phyloP scores from a whole-genome alignment of 2,329 filamentous ascomycete species.

The Penicillium sp. region DNA sequence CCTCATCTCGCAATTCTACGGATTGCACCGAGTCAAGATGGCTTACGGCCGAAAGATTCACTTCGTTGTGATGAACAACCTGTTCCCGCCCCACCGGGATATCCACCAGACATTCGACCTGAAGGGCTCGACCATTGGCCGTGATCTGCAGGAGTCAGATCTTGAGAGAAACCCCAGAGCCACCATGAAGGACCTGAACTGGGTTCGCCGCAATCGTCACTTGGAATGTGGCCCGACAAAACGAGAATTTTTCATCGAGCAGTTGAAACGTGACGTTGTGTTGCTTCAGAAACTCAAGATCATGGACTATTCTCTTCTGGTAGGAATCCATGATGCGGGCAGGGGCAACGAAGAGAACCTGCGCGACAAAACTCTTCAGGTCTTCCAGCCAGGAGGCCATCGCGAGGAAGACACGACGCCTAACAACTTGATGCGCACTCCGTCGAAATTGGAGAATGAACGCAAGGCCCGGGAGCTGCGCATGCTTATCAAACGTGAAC shows the following conservation, averaged over 20 bases:
- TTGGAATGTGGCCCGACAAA: slow-evolving; percentile 87
- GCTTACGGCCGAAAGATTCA: slow-evolving; percentile 98
- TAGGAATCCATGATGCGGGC: slow-evolving; percentile 87
- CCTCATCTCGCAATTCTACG: slow-evolving; percentile 95
- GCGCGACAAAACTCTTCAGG: slow-evolving; percentile 81
- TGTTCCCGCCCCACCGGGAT: slow-evolving; percentile 94
- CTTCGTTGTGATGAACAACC: slow-evolving; percentile 99
- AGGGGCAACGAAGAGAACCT: slow-evolving; percentile 95
- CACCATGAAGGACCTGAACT: slow-evolving; percentile 95
- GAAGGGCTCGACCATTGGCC: slow-evolving; percentile 91
- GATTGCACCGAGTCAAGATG: slow-evolving; percentile 95
- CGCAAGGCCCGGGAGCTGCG: slow-evolving; percentile 87
- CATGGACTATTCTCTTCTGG: slow-evolving; percentile 96
- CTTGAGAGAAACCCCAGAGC: slow-evolving; percentile 85
- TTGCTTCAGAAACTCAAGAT: slow-evolving; percentile 86
- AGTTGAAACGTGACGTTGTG: slow-evolving; percentile 82
- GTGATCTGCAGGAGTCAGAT: slow-evolving; percentile 86
- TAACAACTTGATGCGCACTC: slow-evolving; percentile 76
- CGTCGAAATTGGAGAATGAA: slow-evolving; percentile 87
- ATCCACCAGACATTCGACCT: slow-evolving; percentile 97
- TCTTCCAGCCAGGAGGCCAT: slow-evolving; percentile 86
- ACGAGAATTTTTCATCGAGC: slow-evolving; percentile 81
- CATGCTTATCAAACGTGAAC: slow-evolving; percentile 88
- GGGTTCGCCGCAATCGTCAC: slow-evolving; percentile 80
- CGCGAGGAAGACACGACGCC: slow-evolving; percentile 59